These are phyloP conservation scores for Colletotrichum cereale DNA, from an alignment of 2,329 filamentous ascomycete species.

Conservation along the genomic window DNA sequence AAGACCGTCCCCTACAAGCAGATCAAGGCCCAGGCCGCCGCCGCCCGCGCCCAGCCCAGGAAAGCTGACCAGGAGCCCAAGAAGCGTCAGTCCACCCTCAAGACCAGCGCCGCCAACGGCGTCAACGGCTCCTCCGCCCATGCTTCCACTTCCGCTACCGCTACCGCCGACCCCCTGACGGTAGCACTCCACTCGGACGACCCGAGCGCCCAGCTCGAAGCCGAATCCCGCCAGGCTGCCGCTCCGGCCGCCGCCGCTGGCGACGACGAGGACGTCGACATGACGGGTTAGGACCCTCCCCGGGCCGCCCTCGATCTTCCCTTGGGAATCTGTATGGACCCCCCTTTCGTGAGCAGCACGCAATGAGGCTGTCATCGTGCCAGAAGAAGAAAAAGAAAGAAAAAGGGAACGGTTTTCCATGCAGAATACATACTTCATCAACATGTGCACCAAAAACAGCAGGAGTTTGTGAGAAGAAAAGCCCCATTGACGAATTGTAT, in stretches of 20 bases:
- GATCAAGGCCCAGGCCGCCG: slow-evolving; percentile 74
- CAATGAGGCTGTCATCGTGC: not conserved
- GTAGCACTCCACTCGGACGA: slow-evolving; percentile 50
- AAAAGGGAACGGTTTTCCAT: no score
- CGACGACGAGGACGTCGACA: slow-evolving; percentile 68
- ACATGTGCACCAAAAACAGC: not conserved
- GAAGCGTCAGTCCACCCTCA: slow-evolving; percentile 44
- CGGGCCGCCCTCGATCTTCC: not conserved
- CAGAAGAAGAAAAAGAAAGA: not conserved
- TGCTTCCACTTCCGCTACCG: slow-evolving; percentile 7
- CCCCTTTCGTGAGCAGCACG: not conserved
- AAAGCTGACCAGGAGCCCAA: slow-evolving; percentile 55
- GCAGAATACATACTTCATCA: not conserved
- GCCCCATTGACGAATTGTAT: slow-evolving; percentile 27
- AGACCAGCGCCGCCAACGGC: slow-evolving; percentile 16
- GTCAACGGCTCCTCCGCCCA: slow-evolving; percentile 37
- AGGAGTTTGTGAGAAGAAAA: not conserved
- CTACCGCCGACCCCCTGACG: slow-evolving; percentile 1
- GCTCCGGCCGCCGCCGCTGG: slow-evolving; percentile 43
- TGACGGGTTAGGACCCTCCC: slow-evolving; percentile 62
- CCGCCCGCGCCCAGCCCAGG: slow-evolving; percentile 61
- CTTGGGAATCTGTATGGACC: not conserved
- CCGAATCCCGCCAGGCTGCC: slow-evolving; percentile 65
- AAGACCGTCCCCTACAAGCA: slow-evolving; percentile 85
- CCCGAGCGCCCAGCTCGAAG: slow-evolving; percentile 66